Evolutionary conservation across 2,329 filamentous ascomycete species (phyloP), one percentile per base, ranked within the genome.

Genomic region (Stagonosporopsis vannaccii): DNA sequence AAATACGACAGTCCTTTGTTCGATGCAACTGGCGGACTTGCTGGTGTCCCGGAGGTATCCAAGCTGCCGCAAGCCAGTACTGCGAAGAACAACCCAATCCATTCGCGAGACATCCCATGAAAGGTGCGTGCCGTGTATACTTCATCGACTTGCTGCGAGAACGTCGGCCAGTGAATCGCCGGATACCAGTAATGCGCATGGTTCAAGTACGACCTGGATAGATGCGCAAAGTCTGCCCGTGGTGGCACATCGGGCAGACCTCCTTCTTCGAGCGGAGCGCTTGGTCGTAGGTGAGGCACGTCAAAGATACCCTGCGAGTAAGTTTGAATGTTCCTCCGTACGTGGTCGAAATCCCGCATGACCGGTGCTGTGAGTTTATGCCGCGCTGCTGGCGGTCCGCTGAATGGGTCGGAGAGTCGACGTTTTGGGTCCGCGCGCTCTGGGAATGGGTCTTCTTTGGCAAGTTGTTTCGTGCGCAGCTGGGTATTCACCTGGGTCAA

Each of bases 91-190:
- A 95, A 81, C 2, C 91, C 88, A 30, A 90, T 81, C 87, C 91
- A 97, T 32, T 88, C 86, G 15, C 86, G 82, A 0, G 89, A 81
- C 6, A 86, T 81, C 3, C 84, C 84, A 26, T 84, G 80, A 17
- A 90, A 80, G 39, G 84, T 84, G 4, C 86, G 85, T 37, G 80
- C 78, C 51, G 85, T 84, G 75, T 97, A 97, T 6, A 96, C 81
- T 8, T 86, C 83, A 53, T 96, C 91, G 58, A 94, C 90, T 47
- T 90, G 85, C 43, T 85, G 82, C 66, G 89, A 82, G 67, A 98
- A 96, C 0, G 85, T 90, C 2, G 91, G 90, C 90, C 93, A 96
- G 74, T 98, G 91, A 9, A 98, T 70, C 39, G 97, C 87, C 0
- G 95, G 95, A 64, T 93, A 89, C 74, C 91, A 88, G 28, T 87